phyloP scores from a whole-genome alignment of 805 yeast species.

The Candida argentea region DNA sequence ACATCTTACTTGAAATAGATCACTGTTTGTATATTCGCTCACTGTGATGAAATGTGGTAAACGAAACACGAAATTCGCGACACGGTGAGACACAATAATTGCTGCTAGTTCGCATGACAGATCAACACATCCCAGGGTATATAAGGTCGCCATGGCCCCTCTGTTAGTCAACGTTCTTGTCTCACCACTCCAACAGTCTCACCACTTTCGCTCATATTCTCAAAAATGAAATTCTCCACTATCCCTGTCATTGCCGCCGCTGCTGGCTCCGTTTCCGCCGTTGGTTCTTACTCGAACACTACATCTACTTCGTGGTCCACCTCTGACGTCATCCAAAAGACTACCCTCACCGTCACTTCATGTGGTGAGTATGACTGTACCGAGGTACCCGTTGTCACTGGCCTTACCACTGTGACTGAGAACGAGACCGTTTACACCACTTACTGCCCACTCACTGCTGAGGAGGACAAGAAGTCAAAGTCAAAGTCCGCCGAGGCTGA shows the following conservation, averaged over 20 bases:
- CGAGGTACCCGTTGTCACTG: slow-evolving; percentile 13
- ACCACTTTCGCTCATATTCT: too few species aligned
- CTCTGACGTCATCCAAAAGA: slow-evolving; percentile 10
- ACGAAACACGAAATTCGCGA: too few species aligned
- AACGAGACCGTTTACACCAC: slow-evolving; percentile 13
- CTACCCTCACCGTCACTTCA: slow-evolving; percentile 18
- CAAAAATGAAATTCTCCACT: slow-evolving; percentile 26
- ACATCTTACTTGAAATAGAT: too few species aligned
- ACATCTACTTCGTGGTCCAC: slow-evolving; percentile 10
- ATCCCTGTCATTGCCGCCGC: slow-evolving; percentile 13
- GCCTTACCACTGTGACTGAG: slow-evolving; percentile 14
- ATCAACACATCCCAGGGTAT: too few species aligned
- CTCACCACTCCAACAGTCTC: too few species aligned
- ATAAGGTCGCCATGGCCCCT: too few species aligned
- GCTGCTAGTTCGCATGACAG: too few species aligned
- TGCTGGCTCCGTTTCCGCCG: slow-evolving; percentile 14
- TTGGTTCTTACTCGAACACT: slow-evolving; percentile 20
- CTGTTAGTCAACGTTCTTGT: too few species aligned
- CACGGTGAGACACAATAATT: too few species aligned
- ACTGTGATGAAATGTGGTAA: too few species aligned
- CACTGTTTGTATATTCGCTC: too few species aligned
- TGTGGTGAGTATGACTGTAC: slow-evolving; percentile 18
- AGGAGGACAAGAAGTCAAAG: background rate
- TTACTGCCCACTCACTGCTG: slow-evolving; percentile 12
- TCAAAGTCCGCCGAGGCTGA: slow-evolving; percentile 8